Evolutionary conservation across 2,329 filamentous ascomycete species (phyloP), one percentile per base, ranked within the genome.

Genomic region (Herpotrichia juniperi): DNA sequence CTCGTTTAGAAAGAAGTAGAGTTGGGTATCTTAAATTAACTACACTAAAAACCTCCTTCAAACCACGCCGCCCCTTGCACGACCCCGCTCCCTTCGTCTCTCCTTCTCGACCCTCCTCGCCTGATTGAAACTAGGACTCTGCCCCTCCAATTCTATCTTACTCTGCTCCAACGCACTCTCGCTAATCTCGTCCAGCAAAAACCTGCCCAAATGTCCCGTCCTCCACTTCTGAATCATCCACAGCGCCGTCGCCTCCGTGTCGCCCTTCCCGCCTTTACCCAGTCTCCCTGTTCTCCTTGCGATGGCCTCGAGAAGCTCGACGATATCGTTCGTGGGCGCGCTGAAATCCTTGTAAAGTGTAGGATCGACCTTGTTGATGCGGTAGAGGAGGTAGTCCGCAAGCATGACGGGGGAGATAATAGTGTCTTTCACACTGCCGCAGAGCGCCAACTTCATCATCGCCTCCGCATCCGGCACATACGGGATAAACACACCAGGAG

Each of bases 391-490:
- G 72, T 96, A 99, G 70, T 99, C 94, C 28, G 90, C 93, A 10
- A 97, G 76, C 21, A 89, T 89, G 52, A 89, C 84, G 14, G 87
- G 82, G 1, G 88, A 83, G 47, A 99, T 87, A 31, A 97, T 82
- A 0, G 89, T 90, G 71, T 96, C 91, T 72, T 96, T 96, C 48
- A 99, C 91, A 71, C 89, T 90, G 17, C 93, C 91, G 46, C 91
- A 92, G 1, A 97, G 83, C 1, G 93, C 89, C n/a, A 99, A 83
- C 75, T 96, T 97, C 57, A 99, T 80, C 94, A 99, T 99, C 40
- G 87, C 85, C 70, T 94, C 89, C 14, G 89, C 83, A 66, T 96
- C 85, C 0, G 88, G 83, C 24, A 97, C 89, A 71, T 96, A 96
- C 0, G 94, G 94, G 53, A 97, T 85, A 73, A 97, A 99, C 8